These are phyloP conservation scores for Kwoniella heveanensis DNA, from an alignment of 768 basidiomycete species.

Conservation along the genomic window DNA sequence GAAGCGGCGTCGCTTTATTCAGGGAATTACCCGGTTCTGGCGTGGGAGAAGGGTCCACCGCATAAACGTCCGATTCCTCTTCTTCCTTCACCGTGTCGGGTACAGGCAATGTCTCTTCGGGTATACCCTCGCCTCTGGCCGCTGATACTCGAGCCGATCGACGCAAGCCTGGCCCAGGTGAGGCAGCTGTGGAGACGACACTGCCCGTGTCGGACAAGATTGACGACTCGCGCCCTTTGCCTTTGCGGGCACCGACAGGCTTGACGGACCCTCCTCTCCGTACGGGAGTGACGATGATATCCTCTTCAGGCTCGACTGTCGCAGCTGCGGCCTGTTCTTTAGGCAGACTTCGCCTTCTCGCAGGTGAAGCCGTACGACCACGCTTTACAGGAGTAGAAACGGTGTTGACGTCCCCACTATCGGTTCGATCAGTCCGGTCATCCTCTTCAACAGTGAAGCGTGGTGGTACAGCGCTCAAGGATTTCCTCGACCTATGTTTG, in stretches of 20 bases:
- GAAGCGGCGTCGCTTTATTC: background rate
- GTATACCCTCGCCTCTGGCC: constrained; percentile 9
- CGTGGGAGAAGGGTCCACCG: constrained; percentile 1
- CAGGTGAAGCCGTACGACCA: background rate
- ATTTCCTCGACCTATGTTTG: constrained; percentile 14
- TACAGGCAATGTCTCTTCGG: constrained; percentile 1
- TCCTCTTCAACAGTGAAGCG: constrained; percentile 3
- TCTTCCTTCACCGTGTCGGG: constrained; percentile 14
- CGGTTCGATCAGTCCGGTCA: constrained; percentile 1
- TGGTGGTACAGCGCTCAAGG: background rate
- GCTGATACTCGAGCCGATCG: constrained; percentile 19
- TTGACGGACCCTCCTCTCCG: constrained; percentile 5
- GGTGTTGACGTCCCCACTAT: constrained; percentile 7
- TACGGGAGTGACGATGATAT: constrained; percentile 5
- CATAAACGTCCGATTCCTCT: background rate
- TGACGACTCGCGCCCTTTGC: constrained; percentile 17
- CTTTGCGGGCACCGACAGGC: constrained; percentile 13
- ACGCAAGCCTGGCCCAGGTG: constrained; percentile 12
- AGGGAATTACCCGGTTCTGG: background rate
- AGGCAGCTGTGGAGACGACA: background rate
- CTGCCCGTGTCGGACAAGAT: constrained; percentile 9
- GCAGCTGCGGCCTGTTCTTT: constrained; percentile 4
- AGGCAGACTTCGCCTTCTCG: background rate
- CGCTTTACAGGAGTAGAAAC: constrained; percentile 10
- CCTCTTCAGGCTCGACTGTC: constrained; percentile 14